phyloP scores from a whole-genome alignment of 108 stramenopile species.

The Skeletonema grethae region DNA sequence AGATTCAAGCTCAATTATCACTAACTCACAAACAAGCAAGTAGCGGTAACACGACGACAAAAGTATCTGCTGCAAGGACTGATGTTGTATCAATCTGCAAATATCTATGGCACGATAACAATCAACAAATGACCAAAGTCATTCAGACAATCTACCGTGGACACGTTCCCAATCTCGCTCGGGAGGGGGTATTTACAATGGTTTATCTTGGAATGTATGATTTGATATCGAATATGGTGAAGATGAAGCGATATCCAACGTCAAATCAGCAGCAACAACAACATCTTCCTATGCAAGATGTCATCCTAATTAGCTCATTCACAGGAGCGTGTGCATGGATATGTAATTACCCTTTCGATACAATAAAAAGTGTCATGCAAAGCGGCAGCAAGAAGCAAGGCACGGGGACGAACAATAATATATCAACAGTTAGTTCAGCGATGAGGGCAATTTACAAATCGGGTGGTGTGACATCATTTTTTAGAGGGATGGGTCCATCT shows the following conservation, averaged over 20 bases:
- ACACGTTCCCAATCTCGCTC: conserved; percentile 41
- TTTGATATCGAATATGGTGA: conserved; percentile 7
- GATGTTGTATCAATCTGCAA: conserved; percentile 4
- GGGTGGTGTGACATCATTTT: conserved; percentile 24
- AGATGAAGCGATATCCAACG: neutral
- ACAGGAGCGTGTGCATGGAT: conserved; percentile 50
- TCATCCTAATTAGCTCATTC: conserved; percentile 31
- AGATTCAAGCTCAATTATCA: conserved; percentile 50
- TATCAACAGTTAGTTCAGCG: neutral
- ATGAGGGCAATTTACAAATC: conserved; percentile 4
- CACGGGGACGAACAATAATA: too few relatives aligned
- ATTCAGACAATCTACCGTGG: conserved; percentile 39
- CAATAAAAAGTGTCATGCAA: conserved; percentile 44
- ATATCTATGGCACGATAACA: too few relatives aligned
- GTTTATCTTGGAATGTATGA: conserved; percentile 56
- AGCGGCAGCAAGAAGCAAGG: neutral
- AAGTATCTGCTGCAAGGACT: neutral
- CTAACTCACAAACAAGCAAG: neutral
- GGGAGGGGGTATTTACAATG: conserved; percentile 60
- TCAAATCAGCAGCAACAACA: neutral
- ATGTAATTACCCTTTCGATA: conserved; percentile 46
- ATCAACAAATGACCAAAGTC: neutral
- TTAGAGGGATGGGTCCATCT: conserved; percentile 40
- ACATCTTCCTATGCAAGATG: neutral
- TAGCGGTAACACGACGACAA: neutral